These are phyloP conservation scores for Pisolithus thermaeus DNA, from an alignment of 1,284 basidiomycete species.

Conservation along the genomic window DNA sequence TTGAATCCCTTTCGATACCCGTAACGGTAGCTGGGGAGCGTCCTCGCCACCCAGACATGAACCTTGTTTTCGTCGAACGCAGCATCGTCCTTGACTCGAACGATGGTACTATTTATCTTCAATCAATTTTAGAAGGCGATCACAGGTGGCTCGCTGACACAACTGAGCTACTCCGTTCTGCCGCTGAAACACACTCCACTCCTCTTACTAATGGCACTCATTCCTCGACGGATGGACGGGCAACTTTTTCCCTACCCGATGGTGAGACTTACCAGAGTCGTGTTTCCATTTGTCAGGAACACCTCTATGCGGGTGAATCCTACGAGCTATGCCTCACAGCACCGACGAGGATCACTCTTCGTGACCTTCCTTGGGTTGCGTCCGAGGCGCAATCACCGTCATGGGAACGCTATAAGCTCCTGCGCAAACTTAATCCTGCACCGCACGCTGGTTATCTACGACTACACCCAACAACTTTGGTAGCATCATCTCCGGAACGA, in stretches of 20 bases:
- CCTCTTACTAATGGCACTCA: constrained; percentile 11
- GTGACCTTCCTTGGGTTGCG: constrained; percentile 18
- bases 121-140: constrained; percentile 59
- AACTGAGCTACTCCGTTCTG: constrained; percentile 13
- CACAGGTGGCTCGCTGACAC: constrained; percentile 50
- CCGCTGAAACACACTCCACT: constrained; percentile 25
- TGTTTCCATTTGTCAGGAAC: constrained; percentile 71
- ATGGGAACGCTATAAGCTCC: constrained; percentile 68
- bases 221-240: constrained; percentile 22
- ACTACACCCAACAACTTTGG: constrained; percentile 57
- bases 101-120: constrained; percentile 42
- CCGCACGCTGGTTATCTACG: constrained; percentile 86
- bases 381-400: constrained; percentile 41
- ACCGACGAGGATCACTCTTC: constrained; percentile 49
- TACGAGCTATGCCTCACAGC: constrained; percentile 96
- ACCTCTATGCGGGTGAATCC: constrained; percentile 83
- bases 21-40: constrained; percentile 19
- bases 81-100: constrained; percentile 61
- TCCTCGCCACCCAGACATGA: constrained; percentile 58
- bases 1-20: constrained; percentile 43
- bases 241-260: constrained; percentile 46
- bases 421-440: constrained; percentile 81
- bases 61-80: constrained; percentile 68
- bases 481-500: constrained; percentile 88
- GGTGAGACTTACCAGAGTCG: constrained; percentile 61